Evolutionary conservation across 1,284 basidiomycete genomes (phyloP), one percentile per base, ranked within the genome.

Genomic region (Tilletia horrida): DNA sequence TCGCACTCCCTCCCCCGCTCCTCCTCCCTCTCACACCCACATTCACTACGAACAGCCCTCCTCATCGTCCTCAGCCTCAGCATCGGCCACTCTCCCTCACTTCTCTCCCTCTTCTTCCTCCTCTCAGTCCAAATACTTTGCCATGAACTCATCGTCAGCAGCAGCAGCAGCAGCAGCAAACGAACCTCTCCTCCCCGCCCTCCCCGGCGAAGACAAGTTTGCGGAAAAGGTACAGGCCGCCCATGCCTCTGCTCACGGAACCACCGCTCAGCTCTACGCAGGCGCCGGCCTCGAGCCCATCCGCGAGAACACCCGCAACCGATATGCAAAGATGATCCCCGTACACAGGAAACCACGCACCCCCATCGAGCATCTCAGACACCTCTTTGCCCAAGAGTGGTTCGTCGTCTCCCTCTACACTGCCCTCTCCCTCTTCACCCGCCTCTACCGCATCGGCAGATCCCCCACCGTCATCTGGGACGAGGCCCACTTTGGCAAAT

Each of bases 401-500:
- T 68, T 74, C 61, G 68, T 79, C 62, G 67, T 74, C 18, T 86
- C 88, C 66, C 84, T 94, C 65, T 98, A 98, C 85, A 96, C 93
- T 40, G 86, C 96, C 52, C 87, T 97, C 67, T 89, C 92, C 31
- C 93, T 95, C 84, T 90, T 91, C 86, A 97, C 95, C 8, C 90
- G 95, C 45, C 94, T 92, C 83, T 91, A 94, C 86, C 87, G 89
- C 73, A 98, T 98, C 69, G 95, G 95, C n/a, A 87, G 88, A 67
- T 87, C 91, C 64, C 87, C 90, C 77, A 83, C 87, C 73, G 95
- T 98, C 82, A 89, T 97, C 68, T 98, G 96, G 95, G 96, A 98
- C 83, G 96, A 97, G 69, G 80, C 80, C 11, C 80, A 81, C 66
- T 81, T 81, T 62, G 79, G 79, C 62, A 81, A 81, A 66, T 81